A percentile compares a stretch with the other conserved stretches of the same genome.
Conservation (phyloP, 371 early-diverging fungal genomes). For the Rhizopus arrhizus region DNA sequence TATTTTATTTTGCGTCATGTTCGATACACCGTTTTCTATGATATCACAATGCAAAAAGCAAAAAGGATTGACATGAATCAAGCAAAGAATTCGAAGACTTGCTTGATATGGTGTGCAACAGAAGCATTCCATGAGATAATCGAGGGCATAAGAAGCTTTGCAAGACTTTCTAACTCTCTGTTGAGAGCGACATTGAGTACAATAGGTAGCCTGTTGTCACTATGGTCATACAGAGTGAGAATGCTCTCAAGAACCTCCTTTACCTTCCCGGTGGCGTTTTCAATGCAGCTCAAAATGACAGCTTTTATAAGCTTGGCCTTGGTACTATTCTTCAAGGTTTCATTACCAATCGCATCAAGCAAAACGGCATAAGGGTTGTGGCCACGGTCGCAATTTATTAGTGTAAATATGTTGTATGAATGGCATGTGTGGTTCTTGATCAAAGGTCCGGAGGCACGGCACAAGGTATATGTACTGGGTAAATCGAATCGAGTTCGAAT, state of each 20-base stretch:
- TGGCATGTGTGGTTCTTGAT: constrained; percentile 12
- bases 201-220: background rate
- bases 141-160: constrained; percentile 3
- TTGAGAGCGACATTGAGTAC: background rate
- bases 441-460: constrained; percentile 15
- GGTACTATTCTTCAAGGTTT: background rate
- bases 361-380: constrained; percentile 6
- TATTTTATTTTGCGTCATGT: too few species aligned
- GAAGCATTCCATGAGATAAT: constrained; percentile 7
- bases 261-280: background rate
- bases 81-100: background rate
- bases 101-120: background rate
- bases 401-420: constrained; percentile 8
- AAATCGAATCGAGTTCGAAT: constrained; percentile 8
- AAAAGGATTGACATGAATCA: too few species aligned
- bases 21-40: too few species aligned
- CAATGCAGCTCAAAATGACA: too few species aligned
- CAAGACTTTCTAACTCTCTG: constrained; percentile 4
- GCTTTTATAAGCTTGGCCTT: background rate
- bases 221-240: background rate
- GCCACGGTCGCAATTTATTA: constrained; percentile 16
- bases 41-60: too few species aligned
- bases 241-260: constrained; percentile 6
- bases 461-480: constrained; percentile 9
- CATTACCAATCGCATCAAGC: constrained; percentile 8